phyloP scores from a whole-genome alignment of 768 basidiomycete genomes.

The Leucogyrophana mollusca region DNA sequence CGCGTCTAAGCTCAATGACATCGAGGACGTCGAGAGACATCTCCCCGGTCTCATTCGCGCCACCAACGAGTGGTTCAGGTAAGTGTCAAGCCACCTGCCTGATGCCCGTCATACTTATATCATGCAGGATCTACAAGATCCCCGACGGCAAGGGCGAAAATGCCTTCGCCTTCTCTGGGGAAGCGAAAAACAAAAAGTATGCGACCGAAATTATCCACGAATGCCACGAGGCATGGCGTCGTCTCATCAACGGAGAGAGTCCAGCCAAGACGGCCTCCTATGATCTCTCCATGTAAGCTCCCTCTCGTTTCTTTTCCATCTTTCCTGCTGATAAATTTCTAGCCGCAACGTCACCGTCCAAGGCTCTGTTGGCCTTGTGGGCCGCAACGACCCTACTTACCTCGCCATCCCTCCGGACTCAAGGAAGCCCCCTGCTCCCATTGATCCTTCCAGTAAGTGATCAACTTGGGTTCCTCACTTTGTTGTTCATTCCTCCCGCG shows the following conservation, averaged over 20 bases:
- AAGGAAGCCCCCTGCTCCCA: constrained; percentile 79
- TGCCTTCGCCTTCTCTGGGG: constrained; percentile 98
- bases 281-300: constrained; percentile 81
- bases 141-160: constrained; percentile 97
- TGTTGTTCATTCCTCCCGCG: constrained; percentile 11
- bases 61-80: constrained; percentile 99
- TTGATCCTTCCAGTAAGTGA: constrained; percentile 84
- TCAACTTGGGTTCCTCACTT: background rate
- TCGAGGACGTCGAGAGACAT: constrained; percentile 98
- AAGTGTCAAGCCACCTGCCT: constrained; percentile 6
- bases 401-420: constrained; percentile 72
- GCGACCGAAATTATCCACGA: constrained; percentile 99
- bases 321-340: constrained; percentile 7
- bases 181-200: constrained; percentile 99
- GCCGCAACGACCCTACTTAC: constrained; percentile 62
- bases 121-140: constrained; percentile 86
- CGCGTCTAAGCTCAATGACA: constrained; percentile 95
- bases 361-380: constrained; percentile 70
- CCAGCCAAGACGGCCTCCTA: constrained; percentile 69
- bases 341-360: constrained; percentile 81
- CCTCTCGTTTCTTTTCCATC: background rate
- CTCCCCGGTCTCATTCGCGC: constrained; percentile 95
- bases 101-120: constrained; percentile 1
- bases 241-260: constrained; percentile 78
- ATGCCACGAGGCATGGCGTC: constrained; percentile 98